A percentile compares a stretch with the other conserved stretches of the same genome.
Evolutionary conservation across 768 basidiomycete species (phyloP).

Genomic region (Lactarius hatsudake): DNA sequence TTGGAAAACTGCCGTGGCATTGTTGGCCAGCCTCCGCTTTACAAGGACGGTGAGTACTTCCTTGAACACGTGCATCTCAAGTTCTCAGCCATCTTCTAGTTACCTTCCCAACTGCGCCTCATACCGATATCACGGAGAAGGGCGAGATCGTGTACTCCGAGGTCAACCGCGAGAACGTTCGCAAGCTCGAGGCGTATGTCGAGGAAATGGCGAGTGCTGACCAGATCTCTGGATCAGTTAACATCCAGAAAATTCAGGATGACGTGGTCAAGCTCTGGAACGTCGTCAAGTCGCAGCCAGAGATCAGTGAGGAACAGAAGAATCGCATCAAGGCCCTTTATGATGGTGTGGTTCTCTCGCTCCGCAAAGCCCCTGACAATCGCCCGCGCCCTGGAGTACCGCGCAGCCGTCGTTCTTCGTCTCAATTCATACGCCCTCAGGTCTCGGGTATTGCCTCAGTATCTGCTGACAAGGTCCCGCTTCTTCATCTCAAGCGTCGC

Average conservation of each 20-base stretch:
- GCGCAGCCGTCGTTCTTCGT: constrained; percentile 86
- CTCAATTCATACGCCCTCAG: constrained; percentile 94
- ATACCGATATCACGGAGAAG: constrained; percentile 88
- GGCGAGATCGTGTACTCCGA: constrained; percentile 96
- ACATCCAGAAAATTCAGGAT: constrained; percentile 97
- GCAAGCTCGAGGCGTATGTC: constrained; percentile 96
- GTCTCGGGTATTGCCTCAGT: constrained; percentile 68
- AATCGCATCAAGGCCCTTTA: constrained; percentile 92
- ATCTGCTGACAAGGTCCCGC: constrained; percentile 86
- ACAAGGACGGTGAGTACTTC: constrained; percentile 80
- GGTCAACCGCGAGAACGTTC: constrained; percentile 92
- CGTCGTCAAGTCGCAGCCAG: constrained; percentile 94
- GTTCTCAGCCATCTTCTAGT: constrained; percentile 44
- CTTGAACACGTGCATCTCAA: neutral
- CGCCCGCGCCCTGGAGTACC: constrained; percentile 46
- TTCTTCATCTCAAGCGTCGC: constrained; percentile 95
- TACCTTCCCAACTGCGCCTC: constrained; percentile 97
- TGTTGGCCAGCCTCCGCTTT: constrained; percentile 78
- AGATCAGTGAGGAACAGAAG: constrained; percentile 96
- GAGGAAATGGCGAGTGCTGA: constrained; percentile 98
- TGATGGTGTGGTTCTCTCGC: constrained; percentile 92
- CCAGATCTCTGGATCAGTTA: constrained; percentile 75
- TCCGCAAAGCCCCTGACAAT: constrained; percentile 74
- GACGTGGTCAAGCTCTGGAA: constrained; percentile 97
- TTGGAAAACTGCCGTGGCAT: constrained; percentile 91